These are phyloP conservation scores for Podaxis carcinomalis DNA, from an alignment of 768 basidiomycete genomes.

Conservation along the genomic window DNA sequence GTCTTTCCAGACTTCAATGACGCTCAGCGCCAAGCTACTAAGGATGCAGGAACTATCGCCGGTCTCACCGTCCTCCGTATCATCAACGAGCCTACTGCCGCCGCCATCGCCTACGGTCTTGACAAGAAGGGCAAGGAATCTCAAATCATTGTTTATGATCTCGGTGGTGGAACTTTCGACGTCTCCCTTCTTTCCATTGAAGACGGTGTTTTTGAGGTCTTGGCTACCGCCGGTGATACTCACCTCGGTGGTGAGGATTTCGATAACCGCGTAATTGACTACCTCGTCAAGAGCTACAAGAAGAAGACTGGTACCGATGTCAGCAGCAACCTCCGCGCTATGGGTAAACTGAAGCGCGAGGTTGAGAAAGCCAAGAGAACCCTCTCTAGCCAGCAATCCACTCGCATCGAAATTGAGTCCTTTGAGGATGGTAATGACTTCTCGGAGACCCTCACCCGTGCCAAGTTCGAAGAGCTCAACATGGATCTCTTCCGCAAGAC, in stretches of 20 bases:
- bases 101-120: constrained; percentile 96
- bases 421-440: constrained; percentile 98
- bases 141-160: constrained; percentile 97
- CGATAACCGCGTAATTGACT: constrained; percentile 89
- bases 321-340: constrained; percentile 70
- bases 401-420: constrained; percentile 90
- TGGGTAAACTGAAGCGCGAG: constrained; percentile 90
- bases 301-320: constrained; percentile 89
- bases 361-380: constrained; percentile 96
- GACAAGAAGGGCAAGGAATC: constrained; percentile 95
- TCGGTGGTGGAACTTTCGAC: constrained; percentile 98
- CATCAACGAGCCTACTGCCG: constrained; percentile 97
- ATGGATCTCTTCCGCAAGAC: constrained; percentile 99
- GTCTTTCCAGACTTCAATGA: constrained; percentile 82
- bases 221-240: constrained; percentile 91
- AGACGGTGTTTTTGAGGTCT: constrained; percentile 87
- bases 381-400: constrained; percentile 83
- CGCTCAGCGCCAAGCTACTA: constrained; percentile 98
- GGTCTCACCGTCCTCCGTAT: constrained; percentile 95
- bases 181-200: constrained; percentile 94
- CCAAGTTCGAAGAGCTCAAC: constrained; percentile 99
- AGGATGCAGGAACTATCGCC: constrained; percentile 94
- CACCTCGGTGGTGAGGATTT: constrained; percentile 97
- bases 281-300: constrained; percentile 88
- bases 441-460: constrained; percentile 93